Evolutionary conservation across 176 grass and related monocot species (phyloP), one percentile per base, ranked within the genome.

Genomic region (Triticum monococcum): DNA sequence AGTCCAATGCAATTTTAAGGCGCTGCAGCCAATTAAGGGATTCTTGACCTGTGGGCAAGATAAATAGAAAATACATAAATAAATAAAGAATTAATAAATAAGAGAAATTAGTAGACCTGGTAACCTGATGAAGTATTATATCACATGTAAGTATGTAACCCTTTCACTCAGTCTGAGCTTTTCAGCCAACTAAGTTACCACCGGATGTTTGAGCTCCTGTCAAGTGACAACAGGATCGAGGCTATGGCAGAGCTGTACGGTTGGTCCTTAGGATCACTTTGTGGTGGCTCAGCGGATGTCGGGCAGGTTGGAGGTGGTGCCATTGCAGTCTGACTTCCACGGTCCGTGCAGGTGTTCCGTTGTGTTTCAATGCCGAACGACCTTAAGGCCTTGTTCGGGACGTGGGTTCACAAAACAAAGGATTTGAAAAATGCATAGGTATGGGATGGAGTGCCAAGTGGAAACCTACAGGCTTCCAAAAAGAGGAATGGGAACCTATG

Each of bases 11-110:
- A 8, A 87, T 81, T 28, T 75, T 81, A 25, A 87, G 68, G 17
- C 85, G 78, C 25, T 87, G 68, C 60, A 37, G 28, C 85, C 85
- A 87, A 28, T 59, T 81, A 12, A 87, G 85, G 38, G 64, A 33
- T 64, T 61, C 65, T 6, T 67, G 20, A 10, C 84, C 84, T 86
- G 85, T 20, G 65, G 23, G 36, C 11, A 72, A 24, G 56, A 57
- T 14, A 48, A 3, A 48, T 48, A 46, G 12, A 46, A 46, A 46
- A 48, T 66, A 30, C 26, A 61, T 22, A 43, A 10, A 41, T 43
- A 3, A 43, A 43, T 43, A 43, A 43, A 37, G 18, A 54, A 54
- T 54, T 41, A 8, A 67, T 67, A 68, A 68, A 68, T 35, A 8
- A 33, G 65, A 1, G 28, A 35, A 18, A 33, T 24, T 18, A 35